Evolutionary conservation across 2,329 filamentous ascomycete species (phyloP).

Genomic region (Reticulascus tulasneorum): DNA sequence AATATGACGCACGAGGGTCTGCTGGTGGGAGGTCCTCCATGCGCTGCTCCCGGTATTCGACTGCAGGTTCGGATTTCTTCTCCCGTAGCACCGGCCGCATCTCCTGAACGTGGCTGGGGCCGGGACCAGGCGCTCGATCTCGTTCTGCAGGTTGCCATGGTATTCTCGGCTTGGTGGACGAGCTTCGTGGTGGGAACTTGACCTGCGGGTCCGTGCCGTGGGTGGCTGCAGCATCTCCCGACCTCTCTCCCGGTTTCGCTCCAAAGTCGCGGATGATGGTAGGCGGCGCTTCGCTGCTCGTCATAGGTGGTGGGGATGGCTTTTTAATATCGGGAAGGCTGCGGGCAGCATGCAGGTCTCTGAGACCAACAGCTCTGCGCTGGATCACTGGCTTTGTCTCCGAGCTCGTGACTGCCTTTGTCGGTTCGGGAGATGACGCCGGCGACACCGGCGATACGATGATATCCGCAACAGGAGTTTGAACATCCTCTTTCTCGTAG

Average conservation of each 20-base stretch:
- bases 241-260: too few relatives aligned
- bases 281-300: constrained; percentile 18
- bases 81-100: constrained; percentile 6
- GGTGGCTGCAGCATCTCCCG: too few relatives aligned
- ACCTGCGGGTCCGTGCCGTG: constrained; percentile 15
- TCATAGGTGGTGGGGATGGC: constrained; percentile 9
- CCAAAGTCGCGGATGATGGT: constrained; percentile 13
- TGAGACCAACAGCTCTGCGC: constrained; percentile 21
- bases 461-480: constrained; percentile 29
- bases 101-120: constrained; percentile 1
- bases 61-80: constrained; percentile 6
- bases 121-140: constrained; percentile 2
- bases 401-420: constrained; percentile 11
- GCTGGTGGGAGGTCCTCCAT: constrained; percentile 23
- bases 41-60: constrained; percentile 37
- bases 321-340: constrained; percentile 19
- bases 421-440: constrained; percentile 38
- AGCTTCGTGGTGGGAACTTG: constrained; percentile 27
- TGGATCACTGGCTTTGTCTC: constrained; percentile 16
- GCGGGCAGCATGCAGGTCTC: constrained; percentile 18
- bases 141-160: constrained; percentile 4
- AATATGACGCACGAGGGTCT: constrained; percentile 31
- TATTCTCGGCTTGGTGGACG: constrained; percentile 18
- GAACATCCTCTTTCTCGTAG: constrained; percentile 40
- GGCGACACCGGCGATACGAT: constrained; percentile 41